Evolutionary conservation across 768 basidiomycete species (phyloP).

Genomic region (Russula dissimulans): DNA sequence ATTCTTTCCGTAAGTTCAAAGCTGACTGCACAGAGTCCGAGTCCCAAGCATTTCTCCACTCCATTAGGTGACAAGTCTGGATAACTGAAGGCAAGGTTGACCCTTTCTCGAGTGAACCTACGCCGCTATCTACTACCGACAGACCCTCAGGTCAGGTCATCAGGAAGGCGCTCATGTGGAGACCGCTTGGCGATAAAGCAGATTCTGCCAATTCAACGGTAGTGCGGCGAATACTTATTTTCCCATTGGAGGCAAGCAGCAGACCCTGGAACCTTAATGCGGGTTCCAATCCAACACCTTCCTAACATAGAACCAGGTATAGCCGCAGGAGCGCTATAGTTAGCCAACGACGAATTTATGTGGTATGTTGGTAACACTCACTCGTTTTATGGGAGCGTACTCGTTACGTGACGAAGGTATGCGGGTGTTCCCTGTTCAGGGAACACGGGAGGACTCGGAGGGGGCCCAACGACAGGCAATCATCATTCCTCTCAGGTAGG

Average conservation of each 20-base stretch:
- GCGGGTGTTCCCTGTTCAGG: slow-evolving; percentile 55
- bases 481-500: slow-evolving; percentile 52
- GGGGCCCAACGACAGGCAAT: slow-evolving; percentile 55
- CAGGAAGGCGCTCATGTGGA: slow-evolving; percentile 4
- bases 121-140: slow-evolving; percentile 15
- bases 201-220: slow-evolving; percentile 30
- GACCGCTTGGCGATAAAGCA: background rate
- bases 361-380: slow-evolving; percentile 61
- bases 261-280: slow-evolving; percentile 41
- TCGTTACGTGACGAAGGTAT: slow-evolving; percentile 50
- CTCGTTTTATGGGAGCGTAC: slow-evolving; percentile 69
- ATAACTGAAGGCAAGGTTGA: background rate
- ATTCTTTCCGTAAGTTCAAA: slow-evolving; percentile 52
- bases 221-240: slow-evolving; percentile 72
- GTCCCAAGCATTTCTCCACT: slow-evolving; percentile 36
- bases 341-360: slow-evolving; percentile 82
- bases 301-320: slow-evolving; percentile 40
- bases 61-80: slow-evolving; percentile 24
- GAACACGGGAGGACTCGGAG: slow-evolving; percentile 50
- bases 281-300: slow-evolving; percentile 21
- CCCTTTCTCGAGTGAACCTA: background rate
- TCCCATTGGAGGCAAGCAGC: slow-evolving; percentile 56
- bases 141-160: slow-evolving; percentile 7
- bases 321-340: slow-evolving; percentile 69
- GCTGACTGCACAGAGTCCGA: slow-evolving; percentile 33